Evolutionary conservation across 495 filamentous ascomycete species (phyloP), one percentile per base, ranked within the genome.

Genomic region (Cercophora scortea): DNA sequence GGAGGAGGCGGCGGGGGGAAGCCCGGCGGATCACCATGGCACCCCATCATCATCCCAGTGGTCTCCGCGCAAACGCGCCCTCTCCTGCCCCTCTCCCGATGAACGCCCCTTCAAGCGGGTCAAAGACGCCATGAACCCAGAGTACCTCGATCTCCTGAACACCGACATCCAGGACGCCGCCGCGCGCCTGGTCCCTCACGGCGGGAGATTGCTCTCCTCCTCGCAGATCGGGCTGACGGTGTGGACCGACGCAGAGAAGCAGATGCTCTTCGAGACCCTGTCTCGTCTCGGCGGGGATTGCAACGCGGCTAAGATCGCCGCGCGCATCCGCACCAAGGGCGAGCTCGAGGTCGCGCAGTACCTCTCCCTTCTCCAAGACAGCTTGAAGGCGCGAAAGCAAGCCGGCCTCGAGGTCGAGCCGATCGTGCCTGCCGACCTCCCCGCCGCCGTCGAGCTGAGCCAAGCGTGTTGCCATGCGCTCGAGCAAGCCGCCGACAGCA

Each of bases 191-290:
- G 19, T 70, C 4, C 45, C 56, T 1, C 52, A 52, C 34, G 62
- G 57, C 35, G 49, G 43, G 13, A 32, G 25, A 9, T 13, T 38
- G 8, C 54, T 76, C 6, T 16, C 16, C 1, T 16, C 57, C n/a
- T 78, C 76, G 3, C 85, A 88, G 55, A 65, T 88, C 61, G 89
- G 88, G 17, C 70, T 78, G 16, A 81, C 84, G 9, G 47, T 67
- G 12, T 97, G 92, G 92, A 82, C 79, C 0, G 45, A 66, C 0
- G 57, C 68, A 6, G 92, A 96, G 63, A 93, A 93, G 59, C 66
- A 76, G 15, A 47, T 66, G 2, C 80, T 95, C 48, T 95, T 90
- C 65, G 66, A 75, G 6, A 72, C 77, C 1, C 64, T 95, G 11
- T 72, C 76, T 3, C 73, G 78, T 7, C 75, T 85, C 19, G 88